Conservation (phyloP, 2,329 filamentous ascomycete species). For the Hymenoscyphus linearis region DNA sequence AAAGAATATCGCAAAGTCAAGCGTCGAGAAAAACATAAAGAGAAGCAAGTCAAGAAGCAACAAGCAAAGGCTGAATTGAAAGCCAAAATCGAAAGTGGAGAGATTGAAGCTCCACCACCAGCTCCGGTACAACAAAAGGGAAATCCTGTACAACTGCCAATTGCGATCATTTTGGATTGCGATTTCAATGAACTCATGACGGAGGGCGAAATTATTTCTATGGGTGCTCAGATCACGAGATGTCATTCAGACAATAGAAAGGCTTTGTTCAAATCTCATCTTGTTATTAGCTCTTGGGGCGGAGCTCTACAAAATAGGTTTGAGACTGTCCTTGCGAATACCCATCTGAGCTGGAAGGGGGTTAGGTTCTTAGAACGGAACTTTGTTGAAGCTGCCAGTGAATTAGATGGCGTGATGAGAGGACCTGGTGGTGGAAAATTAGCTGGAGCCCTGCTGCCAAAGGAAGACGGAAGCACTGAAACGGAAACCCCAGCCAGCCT, state of each 20-base stretch:
- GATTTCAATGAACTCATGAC: constrained; percentile 87
- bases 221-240: constrained; percentile 78
- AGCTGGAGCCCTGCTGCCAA: constrained; percentile 39
- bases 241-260: constrained; percentile 84
- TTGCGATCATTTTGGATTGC: constrained; percentile 84
- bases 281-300: constrained; percentile 74
- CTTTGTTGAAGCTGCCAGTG: constrained; percentile 63
- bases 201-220: constrained; percentile 76
- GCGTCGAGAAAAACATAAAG: constrained; percentile 48
- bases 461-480: background rate
- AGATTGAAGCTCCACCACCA: constrained; percentile 18
- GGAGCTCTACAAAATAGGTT: constrained; percentile 73
- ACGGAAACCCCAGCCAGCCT: background rate
- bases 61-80: constrained; percentile 41
- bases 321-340: constrained; percentile 64
- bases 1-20: constrained; percentile 52
- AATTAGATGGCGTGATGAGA: constrained; percentile 64
- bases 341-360: constrained; percentile 75
- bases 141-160: constrained; percentile 54
- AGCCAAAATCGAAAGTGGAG: constrained; percentile 33
- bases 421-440: constrained; percentile 49
- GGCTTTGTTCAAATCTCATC: constrained; percentile 60
- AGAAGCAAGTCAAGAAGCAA: constrained; percentile 46
- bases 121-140: constrained; percentile 4
- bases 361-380: constrained; percentile 69